Conservation (phyloP, 73 alveolate genomes). For the Paramecium sexaurelia region DNA sequence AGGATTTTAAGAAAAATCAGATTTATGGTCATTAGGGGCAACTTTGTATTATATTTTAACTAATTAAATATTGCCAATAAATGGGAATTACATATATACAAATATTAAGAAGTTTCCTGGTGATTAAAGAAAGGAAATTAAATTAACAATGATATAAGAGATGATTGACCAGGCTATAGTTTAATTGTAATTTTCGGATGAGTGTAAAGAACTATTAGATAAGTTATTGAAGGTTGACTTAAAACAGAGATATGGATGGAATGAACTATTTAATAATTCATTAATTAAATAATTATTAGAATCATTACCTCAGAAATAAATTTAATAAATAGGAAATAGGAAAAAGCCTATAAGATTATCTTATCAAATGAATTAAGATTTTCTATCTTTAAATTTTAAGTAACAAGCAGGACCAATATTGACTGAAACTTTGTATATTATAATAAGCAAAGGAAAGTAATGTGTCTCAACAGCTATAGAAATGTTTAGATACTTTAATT, state of each 20-base stretch:
- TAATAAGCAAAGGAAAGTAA: neutral
- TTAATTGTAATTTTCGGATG: neutral
- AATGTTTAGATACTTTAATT: neutral
- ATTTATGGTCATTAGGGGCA: conserved; percentile 31
- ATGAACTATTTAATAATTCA: neutral
- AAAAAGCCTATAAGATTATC: neutral
- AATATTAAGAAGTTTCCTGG: neutral
- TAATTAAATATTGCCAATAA: neutral
- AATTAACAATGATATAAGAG: neutral
- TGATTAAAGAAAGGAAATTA: neutral
- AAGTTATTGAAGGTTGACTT: neutral
- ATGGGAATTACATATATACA: neutral
- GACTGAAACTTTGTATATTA: neutral
- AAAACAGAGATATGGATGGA: neutral
- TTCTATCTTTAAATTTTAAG: neutral
- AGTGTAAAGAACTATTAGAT: neutral
- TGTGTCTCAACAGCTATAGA: neutral
- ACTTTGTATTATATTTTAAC: neutral
- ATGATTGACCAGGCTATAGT: neutral
- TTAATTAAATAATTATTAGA: neutral
- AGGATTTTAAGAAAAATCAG: conserved; percentile 33
- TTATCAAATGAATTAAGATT: neutral
- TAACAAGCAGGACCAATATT: conserved; percentile 23
- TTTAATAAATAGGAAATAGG: neutral
- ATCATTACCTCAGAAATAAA: neutral